Conservation (phyloP, 257 asterid genomes). For the Solanum etuberosum region DNA sequence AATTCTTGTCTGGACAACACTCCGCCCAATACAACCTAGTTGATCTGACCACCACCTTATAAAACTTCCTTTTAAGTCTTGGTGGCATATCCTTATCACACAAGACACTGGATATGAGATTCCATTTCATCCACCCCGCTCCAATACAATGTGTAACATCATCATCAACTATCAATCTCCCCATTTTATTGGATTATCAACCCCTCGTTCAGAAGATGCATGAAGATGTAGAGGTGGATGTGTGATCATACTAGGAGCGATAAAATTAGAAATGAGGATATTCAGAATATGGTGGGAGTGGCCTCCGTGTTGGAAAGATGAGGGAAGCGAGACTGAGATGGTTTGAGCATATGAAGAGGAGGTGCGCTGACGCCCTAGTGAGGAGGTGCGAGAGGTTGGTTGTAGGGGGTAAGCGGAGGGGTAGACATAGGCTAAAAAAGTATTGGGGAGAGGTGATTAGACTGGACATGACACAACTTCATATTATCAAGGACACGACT, state of each 20-base stretch:
- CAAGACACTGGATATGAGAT: background rate
- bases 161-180: background rate
- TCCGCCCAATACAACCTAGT: background rate
- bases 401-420: background rate
- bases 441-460: background rate
- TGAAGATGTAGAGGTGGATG: background rate
- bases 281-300: background rate
- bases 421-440: background rate
- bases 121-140: background rate
- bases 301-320: background rate
- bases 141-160: background rate
- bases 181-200: background rate
- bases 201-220: background rate
- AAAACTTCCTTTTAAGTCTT: background rate
- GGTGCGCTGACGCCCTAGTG: background rate
- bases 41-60: background rate
- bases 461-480: background rate
- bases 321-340: background rate
- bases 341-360: background rate
- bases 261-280: background rate
- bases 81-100: background rate
- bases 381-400: background rate
- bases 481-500: background rate
- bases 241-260: background rate
- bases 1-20: background rate